Base-by-base conservation (phyloP, 2,329 filamentous ascomycete genomes). In the Fusarium sp. region DNA sequence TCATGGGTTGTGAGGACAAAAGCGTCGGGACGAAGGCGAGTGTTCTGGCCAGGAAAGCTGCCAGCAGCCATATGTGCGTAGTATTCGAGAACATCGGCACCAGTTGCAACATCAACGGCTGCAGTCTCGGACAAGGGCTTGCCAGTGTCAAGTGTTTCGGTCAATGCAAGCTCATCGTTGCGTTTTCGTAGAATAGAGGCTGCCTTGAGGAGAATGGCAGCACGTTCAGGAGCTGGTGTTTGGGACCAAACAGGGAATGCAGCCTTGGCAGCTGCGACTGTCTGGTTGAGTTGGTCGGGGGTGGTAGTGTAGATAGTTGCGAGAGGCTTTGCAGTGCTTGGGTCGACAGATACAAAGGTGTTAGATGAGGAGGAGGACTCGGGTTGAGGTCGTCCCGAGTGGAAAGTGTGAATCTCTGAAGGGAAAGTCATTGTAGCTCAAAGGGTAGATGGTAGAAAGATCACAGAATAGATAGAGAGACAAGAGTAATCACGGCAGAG, bases 71-170 rank as follows among this genome's bases (percentile, higher is more conserved):
- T 83, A 75, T 93, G 92, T 63, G 93, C 93, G 79, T 92, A 97
- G 83, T 94, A 97, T 79, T 96, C 93, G 64, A 97, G 85, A 30
- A 94, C 92, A 78, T 97, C 93, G 25, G 92, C 92, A 49, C 93
- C 93, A 0, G 93, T 96, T 43, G 90, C 87, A 23, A 97, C 85
- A 77, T 97, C 94, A 28, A 97, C 93, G 0, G 90, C 89, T 55
- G 90, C 92, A 5, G 94, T 97, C 81, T 97, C 93, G 5, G 91
- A 91, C 80, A 87, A 95, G 10, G 93, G 89, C 80, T 97, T 97
- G 77, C 94, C 93, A 0, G 93, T 97, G 79, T 97, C 93, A 75
- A 91, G 85, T 3, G 93, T 97, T 82, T 97, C 93, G 59, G 93
- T 84, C 59, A 86, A 86, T 53, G 93, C 93, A 43, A 97, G 90